Conservation (phyloP, 2,329 filamentous ascomycete species). For the Epichloe coenophiala region DNA sequence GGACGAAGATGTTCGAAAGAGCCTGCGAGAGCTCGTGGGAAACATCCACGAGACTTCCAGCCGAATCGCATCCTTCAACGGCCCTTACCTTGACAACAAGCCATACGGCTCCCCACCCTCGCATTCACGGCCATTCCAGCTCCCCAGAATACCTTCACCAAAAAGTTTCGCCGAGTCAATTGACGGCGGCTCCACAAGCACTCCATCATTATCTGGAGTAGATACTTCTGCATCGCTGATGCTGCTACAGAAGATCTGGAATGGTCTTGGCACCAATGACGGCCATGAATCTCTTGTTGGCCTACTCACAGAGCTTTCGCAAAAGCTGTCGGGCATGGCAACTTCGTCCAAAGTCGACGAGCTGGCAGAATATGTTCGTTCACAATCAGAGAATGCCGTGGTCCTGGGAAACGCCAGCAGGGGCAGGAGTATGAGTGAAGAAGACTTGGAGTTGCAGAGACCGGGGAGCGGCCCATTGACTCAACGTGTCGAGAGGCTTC, state of each 20-base stretch:
- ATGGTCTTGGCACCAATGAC: slow-evolving; percentile 93
- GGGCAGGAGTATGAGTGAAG: neutral
- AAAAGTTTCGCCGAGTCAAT: slow-evolving; percentile 71
- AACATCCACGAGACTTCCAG: slow-evolving; percentile 43
- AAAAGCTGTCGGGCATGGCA: slow-evolving; percentile 53
- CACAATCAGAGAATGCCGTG: slow-evolving; percentile 30
- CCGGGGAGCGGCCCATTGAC: slow-evolving; percentile 20
- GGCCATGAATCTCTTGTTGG: slow-evolving; percentile 67
- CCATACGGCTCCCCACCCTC: slow-evolving; percentile 56
- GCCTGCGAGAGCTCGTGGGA: slow-evolving; percentile 66
- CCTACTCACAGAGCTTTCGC: slow-evolving; percentile 58
- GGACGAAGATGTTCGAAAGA: slow-evolving; percentile 93
- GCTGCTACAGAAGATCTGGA: slow-evolving; percentile 82
- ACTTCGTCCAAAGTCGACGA: slow-evolving; percentile 54
- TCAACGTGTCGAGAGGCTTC: slow-evolving; percentile 29
- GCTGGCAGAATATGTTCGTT: slow-evolving; percentile 49
- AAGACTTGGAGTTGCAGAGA: slow-evolving; percentile 19
- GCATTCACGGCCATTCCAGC: slow-evolving; percentile 52
- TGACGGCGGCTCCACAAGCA: slow-evolving; percentile 59
- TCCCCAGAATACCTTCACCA: slow-evolving; percentile 76
- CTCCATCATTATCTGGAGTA: slow-evolving; percentile 48
- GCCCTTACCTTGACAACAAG: slow-evolving; percentile 56
- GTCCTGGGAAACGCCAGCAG: slow-evolving; percentile 14
- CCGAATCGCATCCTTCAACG: slow-evolving; percentile 36
- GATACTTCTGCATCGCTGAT: slow-evolving; percentile 48